A percentile compares a stretch with the other conserved stretches of the same genome.
Evolutionary conservation across 345 rosid genomes (phyloP).

Genomic region (Pistacia integerrima): DNA sequence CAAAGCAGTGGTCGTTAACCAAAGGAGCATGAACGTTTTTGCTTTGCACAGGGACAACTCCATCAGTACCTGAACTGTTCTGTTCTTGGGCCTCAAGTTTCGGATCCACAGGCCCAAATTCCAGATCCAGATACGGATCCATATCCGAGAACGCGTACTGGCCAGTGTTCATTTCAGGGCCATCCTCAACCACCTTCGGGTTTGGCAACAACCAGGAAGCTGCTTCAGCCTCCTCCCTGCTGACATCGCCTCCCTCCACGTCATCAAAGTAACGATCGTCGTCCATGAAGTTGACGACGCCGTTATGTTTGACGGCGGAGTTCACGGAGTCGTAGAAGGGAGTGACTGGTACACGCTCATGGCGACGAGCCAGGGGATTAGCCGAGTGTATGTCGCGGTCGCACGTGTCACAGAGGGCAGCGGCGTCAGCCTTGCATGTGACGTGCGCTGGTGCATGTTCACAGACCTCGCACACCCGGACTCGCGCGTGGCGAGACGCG

Average conservation of each 20-base stretch:
- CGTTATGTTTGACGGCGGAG: conserved; percentile 31
- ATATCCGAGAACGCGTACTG: conserved; percentile 68
- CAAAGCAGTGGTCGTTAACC: conserved; percentile 56
- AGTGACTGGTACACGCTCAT: conserved; percentile 79
- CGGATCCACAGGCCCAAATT: conserved; percentile 58
- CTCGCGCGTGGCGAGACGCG: conserved; percentile 95
- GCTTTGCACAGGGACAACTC: conserved; percentile 81
- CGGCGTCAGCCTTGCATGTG: conserved; percentile 98
- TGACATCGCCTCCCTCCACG: conserved; percentile 48
- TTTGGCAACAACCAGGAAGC: conserved; percentile 79
- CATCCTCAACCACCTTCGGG: conserved; percentile 53
- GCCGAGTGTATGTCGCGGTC: conserved; percentile 99
- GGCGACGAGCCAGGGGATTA: conserved; percentile 88
- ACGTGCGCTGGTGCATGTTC: conserved; percentile 98
- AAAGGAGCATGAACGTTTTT: conserved; percentile 35
- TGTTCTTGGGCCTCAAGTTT: conserved; percentile 69
- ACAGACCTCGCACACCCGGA: conserved; percentile 91
- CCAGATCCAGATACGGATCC: conserved; percentile 82
- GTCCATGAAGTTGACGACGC: conserved; percentile 50
- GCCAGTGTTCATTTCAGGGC: conserved; percentile 63
- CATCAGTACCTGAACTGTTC: conserved; percentile 80
- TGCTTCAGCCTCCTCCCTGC: conserved; percentile 86
- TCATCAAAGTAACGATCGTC: conserved; percentile 47
- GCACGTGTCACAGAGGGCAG: conserved; percentile 92
- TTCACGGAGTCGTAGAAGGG: conserved; percentile 70